Evolutionary conservation across 495 filamentous ascomycete species (phyloP).

Genomic region (Barbatosphaeria neglecta): DNA sequence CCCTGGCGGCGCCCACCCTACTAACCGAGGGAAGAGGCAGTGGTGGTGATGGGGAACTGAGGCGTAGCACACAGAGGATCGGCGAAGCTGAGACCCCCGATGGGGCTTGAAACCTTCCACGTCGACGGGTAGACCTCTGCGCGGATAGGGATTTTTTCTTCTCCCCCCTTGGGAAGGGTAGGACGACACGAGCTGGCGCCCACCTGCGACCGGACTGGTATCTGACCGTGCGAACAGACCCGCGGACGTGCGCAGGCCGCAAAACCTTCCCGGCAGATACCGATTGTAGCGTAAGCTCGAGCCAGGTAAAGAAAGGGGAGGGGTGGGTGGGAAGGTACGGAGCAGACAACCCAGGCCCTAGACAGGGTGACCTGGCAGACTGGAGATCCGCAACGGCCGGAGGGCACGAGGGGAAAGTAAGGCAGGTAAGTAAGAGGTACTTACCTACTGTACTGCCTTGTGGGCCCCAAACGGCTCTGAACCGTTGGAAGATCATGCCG

Average conservation of each 20-base stretch:
- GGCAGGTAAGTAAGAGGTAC: too few relatives aligned
- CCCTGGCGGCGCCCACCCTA: neutral
- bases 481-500: neutral
- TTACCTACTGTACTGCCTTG: too few relatives aligned
- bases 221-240: slow-evolving; percentile 11
- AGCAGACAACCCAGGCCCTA: too few relatives aligned
- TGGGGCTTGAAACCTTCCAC: slow-evolving; percentile 21
- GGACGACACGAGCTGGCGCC: slow-evolving; percentile 7
- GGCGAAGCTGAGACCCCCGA: slow-evolving; percentile 25
- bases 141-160: slow-evolving; percentile 7
- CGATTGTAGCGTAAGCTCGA: neutral
- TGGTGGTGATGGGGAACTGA: slow-evolving; percentile 3
- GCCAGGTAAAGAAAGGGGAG: too few relatives aligned
- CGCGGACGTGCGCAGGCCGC: neutral
- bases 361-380: neutral
- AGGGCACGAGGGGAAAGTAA: too few relatives aligned
- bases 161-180: too few relatives aligned
- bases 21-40: neutral
- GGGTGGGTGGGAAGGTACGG: too few relatives aligned
- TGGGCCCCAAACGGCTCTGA: neutral
- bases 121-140: neutral
- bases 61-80: slow-evolving; percentile 21
- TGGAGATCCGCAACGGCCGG: neutral
- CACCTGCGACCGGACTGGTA: slow-evolving; percentile 21
- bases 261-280: neutral